These are phyloP conservation scores for Eucalyptus erythrocorys DNA, from an alignment of 345 rosid genomes.

Conservation along the genomic window DNA sequence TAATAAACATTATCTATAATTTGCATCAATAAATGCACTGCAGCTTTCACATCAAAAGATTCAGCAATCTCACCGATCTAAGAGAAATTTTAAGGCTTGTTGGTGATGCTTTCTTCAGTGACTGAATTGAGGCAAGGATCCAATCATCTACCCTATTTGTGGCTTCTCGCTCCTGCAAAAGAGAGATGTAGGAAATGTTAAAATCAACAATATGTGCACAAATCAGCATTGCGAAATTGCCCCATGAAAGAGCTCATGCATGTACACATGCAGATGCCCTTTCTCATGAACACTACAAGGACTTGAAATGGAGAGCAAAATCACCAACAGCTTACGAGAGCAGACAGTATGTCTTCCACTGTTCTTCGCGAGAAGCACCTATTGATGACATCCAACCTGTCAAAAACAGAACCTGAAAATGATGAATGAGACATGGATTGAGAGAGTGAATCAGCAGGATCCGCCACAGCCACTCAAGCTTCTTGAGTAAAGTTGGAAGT, in stretches of 20 bases:
- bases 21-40: not conserved
- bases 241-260: not conserved
- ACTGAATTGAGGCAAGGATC: conserved; percentile 34
- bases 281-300: not conserved
- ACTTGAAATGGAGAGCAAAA: not conserved
- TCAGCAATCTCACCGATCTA: conserved; percentile 34
- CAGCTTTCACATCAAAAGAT: not conserved
- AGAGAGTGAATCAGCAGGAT: not conserved
- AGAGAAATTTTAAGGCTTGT: conserved; percentile 85
- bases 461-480: not conserved
- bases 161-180: conserved; percentile 49
- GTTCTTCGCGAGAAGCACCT: conserved; percentile 69
- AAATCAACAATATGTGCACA: not conserved
- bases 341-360: conserved; percentile 66
- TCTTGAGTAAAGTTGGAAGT: not conserved
- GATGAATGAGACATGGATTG: not conserved
- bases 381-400: conserved; percentile 69
- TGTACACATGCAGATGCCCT: not conserved
- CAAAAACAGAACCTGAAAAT: not conserved
- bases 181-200: not conserved
- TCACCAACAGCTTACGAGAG: conserved; percentile 46
- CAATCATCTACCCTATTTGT: conserved; percentile 28
- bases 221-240: not conserved
- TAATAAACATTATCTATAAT: not conserved
- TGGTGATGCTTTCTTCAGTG: conserved; percentile 72